Base-by-base conservation (phyloP, 2,329 filamentous ascomycete genomes). In the Periconia macrospinosa region DNA sequence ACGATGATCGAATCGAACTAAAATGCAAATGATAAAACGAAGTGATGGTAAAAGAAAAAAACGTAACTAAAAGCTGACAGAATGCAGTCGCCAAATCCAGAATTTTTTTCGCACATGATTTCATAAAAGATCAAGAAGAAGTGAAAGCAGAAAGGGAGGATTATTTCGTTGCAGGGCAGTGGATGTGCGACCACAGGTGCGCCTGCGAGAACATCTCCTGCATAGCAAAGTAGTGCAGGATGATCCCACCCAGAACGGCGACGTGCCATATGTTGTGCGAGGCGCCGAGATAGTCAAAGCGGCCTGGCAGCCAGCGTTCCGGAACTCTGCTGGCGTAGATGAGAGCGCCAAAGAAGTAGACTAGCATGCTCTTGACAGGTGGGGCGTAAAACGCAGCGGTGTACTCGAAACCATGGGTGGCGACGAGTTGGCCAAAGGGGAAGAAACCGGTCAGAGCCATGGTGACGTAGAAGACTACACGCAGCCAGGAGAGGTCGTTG, bases 231-330 rank as follows among this genome's bases (percentile, higher is more conserved):
- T 97, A 99, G 75, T 99, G 94, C 73, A 96, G 97, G n/a, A 97
- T 75, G 53, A 99, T 99, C 11, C 94, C 94, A 15, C 92, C 91
- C 27, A 99, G 79, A 11, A 99, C 94, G 8, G 94, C 94, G 33
- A 96, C 76, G 75, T 99, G 94, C 94, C 94, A 99, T 54, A 99
- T 86, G 74, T 99, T 99, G 77, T 99, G 94, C 73, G 91, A 95
- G 44, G 91, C 92, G 40, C 94, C 94, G 41, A 95, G 83, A 71
- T 97, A 97, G 75, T 99, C 94, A 65, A 99, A 99, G 71, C 89
- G 85, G 47, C 94, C 94, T 0, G 94, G 94, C 63, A 83, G 89
- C 89, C 92, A 99, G 57, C 92, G 83, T 79, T 99, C 94, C 2
- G 94, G 94, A 1, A 96, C 83, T 75, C 96, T 93, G 72, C 88